Evolutionary conservation across 2,329 filamentous ascomycete genomes (phyloP), one percentile per base, ranked within the genome.

Genomic region (Penicillium sp.): DNA sequence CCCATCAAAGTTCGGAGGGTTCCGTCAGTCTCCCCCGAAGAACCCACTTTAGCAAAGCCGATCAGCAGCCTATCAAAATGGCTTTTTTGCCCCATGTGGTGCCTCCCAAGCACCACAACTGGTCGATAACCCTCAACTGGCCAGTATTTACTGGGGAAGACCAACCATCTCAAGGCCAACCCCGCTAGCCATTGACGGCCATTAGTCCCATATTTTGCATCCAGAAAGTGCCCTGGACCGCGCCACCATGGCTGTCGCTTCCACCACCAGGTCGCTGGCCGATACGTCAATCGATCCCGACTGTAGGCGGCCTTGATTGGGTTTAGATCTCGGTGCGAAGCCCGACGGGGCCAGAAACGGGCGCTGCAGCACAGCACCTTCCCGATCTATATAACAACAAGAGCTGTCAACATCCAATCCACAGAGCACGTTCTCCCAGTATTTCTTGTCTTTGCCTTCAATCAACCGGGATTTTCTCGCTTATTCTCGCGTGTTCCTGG

Each of bases 301-400:
- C 43, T 47, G 14, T 1, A 31, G 28, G 28, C 28, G 5, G 22
- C 14, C 45, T n/a, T 15, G 8, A n/a, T 7, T 15, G 35, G 43
- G 43, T 5, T 47, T 47, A 31, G 37, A 38, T 15, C 2, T 58
- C 56, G 56, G 56, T 41, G 50, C 43, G 56, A 58, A 58, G 56
- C 28, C 35, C 56, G 56, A 48, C 1, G 17, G 7, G 5, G 28
- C 4, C 28, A 31, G 28, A 31, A 31, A 31, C 5, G 28, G 28
- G 7, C 5, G 28, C 28, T 31, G 28, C 28, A 31, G 28, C 5
- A 7, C 28, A 31, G n/a, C n/a, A n/a, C n/a, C n/a, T n/a, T 8
- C 28, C 15, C 20, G 11, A 55, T 55, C 42, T 48, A 55, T 55
- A 55, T 38, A 55, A 55, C 37, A 6, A 49, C 37, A 14, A 45